Evolutionary conservation across 1,284 basidiomycete genomes (phyloP), one percentile per base, ranked within the genome.

Genomic region (Testicularia cyperi): DNA sequence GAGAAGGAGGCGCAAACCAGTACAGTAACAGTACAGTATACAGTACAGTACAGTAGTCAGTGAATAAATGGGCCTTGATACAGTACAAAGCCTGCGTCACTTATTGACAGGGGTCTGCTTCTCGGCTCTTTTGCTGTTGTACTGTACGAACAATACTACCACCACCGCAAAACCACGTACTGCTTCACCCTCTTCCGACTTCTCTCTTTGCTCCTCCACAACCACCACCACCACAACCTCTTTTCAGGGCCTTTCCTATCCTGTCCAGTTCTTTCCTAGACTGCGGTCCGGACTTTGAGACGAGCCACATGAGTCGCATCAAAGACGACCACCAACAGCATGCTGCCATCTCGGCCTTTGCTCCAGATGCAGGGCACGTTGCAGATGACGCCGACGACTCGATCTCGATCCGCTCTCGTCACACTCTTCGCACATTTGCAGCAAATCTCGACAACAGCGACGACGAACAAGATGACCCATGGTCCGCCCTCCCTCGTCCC

Each of bases 331-430:
- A 24, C 8, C 14, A 3, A 12, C 33, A 25, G 25, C 28, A 34
- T 22, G 31, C 19, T 2, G 48, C 47, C 13, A 15, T 51, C 14
- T 31, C 31, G 1, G 41, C 42, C 4, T 24, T 52, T 2, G 15
- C 31, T 4, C n/a, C n/a, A n/a, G n/a, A n/a, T n/a, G n/a, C n/a
- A n/a, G n/a, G n/a, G n/a, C n/a, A n/a, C n/a, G n/a, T n/a, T n/a
- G n/a, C n/a, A n/a, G 4, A 7, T 21, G 38, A 20, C 19, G 14
- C 6, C 30, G 21, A 28, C 7, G 48, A 56, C 23, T 32, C 31
- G 19, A 51, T 54, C 18, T 55, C 51, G n/a, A 41, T 67, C 9
- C 44, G 36, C 4, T 67, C 64, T 1, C 46, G 51, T 6, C 60
- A 67, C 43, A 67, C 64, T 0, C 47, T 67, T 0, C 52, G 48